Percentiles rank a stretch among this genome's conserved stretches.
These are phyloP conservation scores for Melaleuca alternifolia DNA, from an alignment of 345 rosid species.

Conservation along the genomic window DNA sequence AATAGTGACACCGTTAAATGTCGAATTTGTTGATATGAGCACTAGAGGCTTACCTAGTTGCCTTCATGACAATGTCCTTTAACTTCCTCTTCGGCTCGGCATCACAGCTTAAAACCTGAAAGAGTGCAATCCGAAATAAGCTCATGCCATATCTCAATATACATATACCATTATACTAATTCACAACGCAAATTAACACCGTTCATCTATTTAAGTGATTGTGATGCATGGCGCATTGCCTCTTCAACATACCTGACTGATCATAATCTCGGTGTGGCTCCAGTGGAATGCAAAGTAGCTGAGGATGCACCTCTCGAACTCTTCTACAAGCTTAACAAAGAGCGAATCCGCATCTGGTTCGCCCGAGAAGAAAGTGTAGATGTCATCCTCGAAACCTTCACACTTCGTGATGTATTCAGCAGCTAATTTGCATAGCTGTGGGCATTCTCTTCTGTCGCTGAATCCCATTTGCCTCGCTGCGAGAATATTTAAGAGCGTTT, in stretches of 20 bases:
- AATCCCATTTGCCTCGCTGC: conserved; percentile 89
- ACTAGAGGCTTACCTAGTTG: conserved; percentile 44
- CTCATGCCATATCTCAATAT: not conserved
- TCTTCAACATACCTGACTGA: conserved; percentile 49
- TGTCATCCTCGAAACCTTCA: conserved; percentile 62
- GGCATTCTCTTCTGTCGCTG: conserved; percentile 63
- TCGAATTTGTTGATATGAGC: not conserved
- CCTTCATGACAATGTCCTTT: conserved; percentile 72
- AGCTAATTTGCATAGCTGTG: conserved; percentile 75
- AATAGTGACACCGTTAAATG: not conserved
- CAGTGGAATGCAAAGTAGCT: conserved; percentile 88
- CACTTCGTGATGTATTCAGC: conserved; percentile 63
- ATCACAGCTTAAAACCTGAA: conserved; percentile 57
- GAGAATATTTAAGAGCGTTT: not conserved
- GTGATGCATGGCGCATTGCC: not conserved
- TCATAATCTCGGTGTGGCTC: conserved; percentile 61
- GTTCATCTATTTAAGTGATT: not conserved
- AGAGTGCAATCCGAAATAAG: not conserved
- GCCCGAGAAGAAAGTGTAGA: conserved; percentile 45
- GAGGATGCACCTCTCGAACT: conserved; percentile 83
- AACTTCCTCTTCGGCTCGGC: conserved; percentile 65
- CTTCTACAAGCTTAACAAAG: conserved; percentile 82
- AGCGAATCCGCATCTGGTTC: conserved; percentile 63
- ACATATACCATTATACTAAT: not conserved
- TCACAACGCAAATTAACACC: not conserved